These are phyloP conservation scores for Dendrocalamus sinicus DNA, from an alignment of 176 grass and related monocot genomes.

Conservation along the genomic window DNA sequence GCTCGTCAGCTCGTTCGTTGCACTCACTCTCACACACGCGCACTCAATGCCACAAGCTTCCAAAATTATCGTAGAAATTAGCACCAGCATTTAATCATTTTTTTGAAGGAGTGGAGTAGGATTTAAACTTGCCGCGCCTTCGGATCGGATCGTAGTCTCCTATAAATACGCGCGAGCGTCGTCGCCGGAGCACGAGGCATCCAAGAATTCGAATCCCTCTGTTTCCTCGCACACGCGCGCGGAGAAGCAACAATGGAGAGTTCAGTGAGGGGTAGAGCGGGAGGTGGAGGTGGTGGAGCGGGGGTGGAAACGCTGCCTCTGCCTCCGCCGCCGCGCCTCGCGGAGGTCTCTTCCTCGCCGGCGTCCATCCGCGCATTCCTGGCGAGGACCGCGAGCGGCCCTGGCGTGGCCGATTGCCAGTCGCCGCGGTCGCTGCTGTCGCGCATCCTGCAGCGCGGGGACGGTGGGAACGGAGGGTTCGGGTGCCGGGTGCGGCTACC, in stretches of 20 bases:
- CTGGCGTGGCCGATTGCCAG: conserved; percentile 35
- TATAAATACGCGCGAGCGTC: conserved; percentile 40
- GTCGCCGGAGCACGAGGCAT: neutral
- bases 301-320: conserved; percentile 19
- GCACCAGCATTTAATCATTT: neutral
- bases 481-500: conserved; percentile 61
- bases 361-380: conserved; percentile 48
- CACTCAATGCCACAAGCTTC: conserved; percentile 14
- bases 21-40: neutral
- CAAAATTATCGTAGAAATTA: conserved; percentile 27
- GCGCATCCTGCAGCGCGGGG: conserved; percentile 53
- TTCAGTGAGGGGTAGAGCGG: neutral
- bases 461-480: conserved; percentile 36
- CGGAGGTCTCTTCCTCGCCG: neutral
- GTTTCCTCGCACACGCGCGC: neutral
- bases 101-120: neutral
- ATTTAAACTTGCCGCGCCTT: conserved; percentile 27
- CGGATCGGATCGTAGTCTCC: neutral
- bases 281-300: neutral
- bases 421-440: conserved; percentile 65
- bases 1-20: neutral
- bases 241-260: conserved; percentile 37
- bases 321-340: conserved; percentile 49
- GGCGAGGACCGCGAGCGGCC: neutral
- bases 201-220: conserved; percentile 41